phyloP scores from a whole-genome alignment of 108 stramenopile species.

The Cyclotella choctawhatcheeana region DNA sequence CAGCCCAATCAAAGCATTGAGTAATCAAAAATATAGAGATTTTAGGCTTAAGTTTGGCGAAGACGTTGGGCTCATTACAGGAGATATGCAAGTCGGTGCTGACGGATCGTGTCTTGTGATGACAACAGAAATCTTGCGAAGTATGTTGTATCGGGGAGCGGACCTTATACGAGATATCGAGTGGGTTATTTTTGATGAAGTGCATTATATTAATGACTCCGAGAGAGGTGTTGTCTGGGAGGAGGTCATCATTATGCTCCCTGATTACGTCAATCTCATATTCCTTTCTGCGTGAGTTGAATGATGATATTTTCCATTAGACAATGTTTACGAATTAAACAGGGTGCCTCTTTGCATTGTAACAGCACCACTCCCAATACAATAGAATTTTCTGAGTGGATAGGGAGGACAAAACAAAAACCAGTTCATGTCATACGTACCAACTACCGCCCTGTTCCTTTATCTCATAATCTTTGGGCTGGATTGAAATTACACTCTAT shows the following conservation, averaged over 20 bases:
- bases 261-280: slow-evolving; percentile 89
- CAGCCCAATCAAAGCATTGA: slow-evolving; percentile 93
- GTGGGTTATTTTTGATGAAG: slow-evolving; percentile 93
- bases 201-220: slow-evolving; percentile 89
- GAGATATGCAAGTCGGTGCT: slow-evolving; percentile 80
- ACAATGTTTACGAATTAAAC: too few relatives aligned
- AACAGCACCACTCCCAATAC: slow-evolving; percentile 97
- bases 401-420: slow-evolving; percentile 88
- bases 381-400: slow-evolving; percentile 96
- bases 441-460: slow-evolving; percentile 92
- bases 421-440: slow-evolving; percentile 94
- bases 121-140: slow-evolving; percentile 93
- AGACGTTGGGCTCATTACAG: slow-evolving; percentile 92
- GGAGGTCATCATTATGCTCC: slow-evolving; percentile 98
- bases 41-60: slow-evolving; percentile 83
- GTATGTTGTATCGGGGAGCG: slow-evolving; percentile 92
- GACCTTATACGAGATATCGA: slow-evolving; percentile 74
- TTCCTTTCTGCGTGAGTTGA: slow-evolving; percentile 98
- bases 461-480: slow-evolving; percentile 91
- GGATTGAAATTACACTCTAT: slow-evolving; percentile 84
- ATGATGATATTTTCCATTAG: too few relatives aligned
- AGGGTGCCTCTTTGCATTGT: too few relatives aligned
- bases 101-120: slow-evolving; percentile 90
- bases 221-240: slow-evolving; percentile 84
- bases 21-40: slow-evolving; percentile 96